Conservation (phyloP, 2,329 filamentous ascomycete genomes). For the Coccinonectria pachysandricola region DNA sequence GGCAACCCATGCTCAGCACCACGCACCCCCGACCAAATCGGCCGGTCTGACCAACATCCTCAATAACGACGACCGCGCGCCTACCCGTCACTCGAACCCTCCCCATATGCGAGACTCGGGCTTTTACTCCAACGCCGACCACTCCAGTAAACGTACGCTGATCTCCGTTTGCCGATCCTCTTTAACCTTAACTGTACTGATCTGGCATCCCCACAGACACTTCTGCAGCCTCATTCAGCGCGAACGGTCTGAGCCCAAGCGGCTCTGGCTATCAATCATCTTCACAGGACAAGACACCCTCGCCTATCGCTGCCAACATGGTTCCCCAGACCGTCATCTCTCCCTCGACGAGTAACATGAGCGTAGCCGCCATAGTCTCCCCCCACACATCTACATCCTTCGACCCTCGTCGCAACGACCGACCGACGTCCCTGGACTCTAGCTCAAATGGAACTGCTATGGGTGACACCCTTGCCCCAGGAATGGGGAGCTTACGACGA, state of each 20-base stretch:
- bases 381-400: constrained; percentile 39
- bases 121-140: constrained; percentile 33
- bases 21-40: constrained; percentile 21
- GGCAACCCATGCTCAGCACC: constrained; percentile 19
- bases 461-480: constrained; percentile 28
- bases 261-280: constrained; percentile 40
- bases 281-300: constrained; percentile 51
- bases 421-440: constrained; percentile 28
- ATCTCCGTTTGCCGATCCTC: constrained; percentile 9
- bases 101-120: constrained; percentile 31
- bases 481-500: constrained; percentile 43
- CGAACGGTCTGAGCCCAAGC: constrained; percentile 30
- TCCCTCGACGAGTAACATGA: constrained; percentile 50
- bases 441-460: constrained; percentile 20
- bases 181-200: constrained; percentile 9
- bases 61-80: constrained; percentile 24
- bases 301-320: constrained; percentile 43
- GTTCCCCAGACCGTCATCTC: constrained; percentile 44
- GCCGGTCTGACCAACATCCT: constrained; percentile 30
- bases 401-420: constrained; percentile 31
- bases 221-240: constrained; percentile 29
- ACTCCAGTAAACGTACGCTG: constrained; percentile 32
- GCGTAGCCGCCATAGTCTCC: constrained; percentile 55
- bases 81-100: constrained; percentile 16
- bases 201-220: constrained; percentile 21